Conservation (phyloP, 202 grass and related monocot genomes). For the Hordeum pubiflorum region DNA sequence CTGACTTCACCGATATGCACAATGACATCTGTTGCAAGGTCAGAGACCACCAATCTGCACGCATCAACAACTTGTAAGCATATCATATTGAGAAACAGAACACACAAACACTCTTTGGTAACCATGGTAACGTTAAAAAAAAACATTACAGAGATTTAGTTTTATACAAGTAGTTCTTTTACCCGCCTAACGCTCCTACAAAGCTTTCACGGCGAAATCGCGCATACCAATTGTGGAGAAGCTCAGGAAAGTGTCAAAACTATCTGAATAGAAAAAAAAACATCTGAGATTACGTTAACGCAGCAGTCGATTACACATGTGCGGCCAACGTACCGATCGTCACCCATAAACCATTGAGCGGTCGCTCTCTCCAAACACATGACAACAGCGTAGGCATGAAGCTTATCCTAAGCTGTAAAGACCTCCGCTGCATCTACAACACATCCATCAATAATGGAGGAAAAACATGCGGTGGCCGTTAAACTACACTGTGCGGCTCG, state of each 20-base stretch:
- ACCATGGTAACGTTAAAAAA: neutral
- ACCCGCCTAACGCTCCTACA: neutral
- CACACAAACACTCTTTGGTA: neutral
- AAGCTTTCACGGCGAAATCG: neutral
- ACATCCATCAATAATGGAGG: conserved; percentile 29
- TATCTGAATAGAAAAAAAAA: neutral
- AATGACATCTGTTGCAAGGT: conserved; percentile 79
- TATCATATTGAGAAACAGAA: neutral
- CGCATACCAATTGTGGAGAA: neutral
- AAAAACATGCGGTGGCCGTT: conserved; percentile 33
- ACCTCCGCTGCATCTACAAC: neutral
- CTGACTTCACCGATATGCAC: conserved; percentile 59
- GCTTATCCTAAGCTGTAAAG: conserved; percentile 24
- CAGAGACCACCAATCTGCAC: conserved; percentile 73
- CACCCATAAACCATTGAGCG: neutral
- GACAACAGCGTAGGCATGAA: conserved; percentile 15
- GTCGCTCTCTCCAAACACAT: conserved; percentile 25
- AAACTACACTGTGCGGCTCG: conserved; percentile 1
- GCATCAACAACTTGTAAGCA: conserved; percentile 14
- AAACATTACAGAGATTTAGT: neutral
- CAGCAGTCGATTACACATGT: neutral
- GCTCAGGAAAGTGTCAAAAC: conserved; percentile 7
- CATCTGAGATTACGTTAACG: neutral
- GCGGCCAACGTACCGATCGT: neutral
- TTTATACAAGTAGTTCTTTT: neutral